Evolutionary conservation across 345 rosid species (phyloP), one percentile per base, ranked within the genome.

Genomic region (Psidium guajava): DNA sequence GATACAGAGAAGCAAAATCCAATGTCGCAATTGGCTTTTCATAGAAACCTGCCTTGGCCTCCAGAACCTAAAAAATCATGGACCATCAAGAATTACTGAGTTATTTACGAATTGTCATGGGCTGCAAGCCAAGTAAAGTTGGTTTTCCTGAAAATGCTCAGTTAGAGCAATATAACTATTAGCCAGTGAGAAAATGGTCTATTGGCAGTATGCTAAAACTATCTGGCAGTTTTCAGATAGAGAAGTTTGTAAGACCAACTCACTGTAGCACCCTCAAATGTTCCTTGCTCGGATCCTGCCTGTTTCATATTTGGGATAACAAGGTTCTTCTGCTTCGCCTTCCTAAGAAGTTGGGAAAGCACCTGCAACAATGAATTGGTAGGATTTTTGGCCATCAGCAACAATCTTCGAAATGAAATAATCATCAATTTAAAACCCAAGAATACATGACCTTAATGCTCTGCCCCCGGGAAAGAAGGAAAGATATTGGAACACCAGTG

Each of bases 211-310:
- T 69, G 22, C 47, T 36, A 69, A 69, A 74, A 81, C 52, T 40
- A 81, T 53, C 27, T 56, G 47, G 47, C 80, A 69, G 47, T 69
- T 69, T 36, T 36, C n/a, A 8, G 25, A 32, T 40, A 51, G 42
- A 84, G 24, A 18, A 80, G 59, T 61, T 75, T 32, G 20, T 27
- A 82, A 58, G 83, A 87, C 73, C 40, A 86, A 96, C 99, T 94
- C 92, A 97, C 98, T 86, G 98, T 97, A 88, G 99, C 99, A 53
- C 98, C 99, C 92, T 97, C 99, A 92, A 74, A 97, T 83, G 94
- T 93, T 92, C 96, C 98, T 91, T 93, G 98, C 91, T 96, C 98
- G 18, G 96, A 93, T 90, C 96, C 98, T 16, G 95, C 91, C 87
- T 93, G 97, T 90, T 96, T 96, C 75, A 89, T 96, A 92, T 95